Percentiles rank a stretch among this genome's conserved stretches.
Conservation (phyloP, 2,329 filamentous ascomycete genomes). For the Sporothrix phasma region DNA sequence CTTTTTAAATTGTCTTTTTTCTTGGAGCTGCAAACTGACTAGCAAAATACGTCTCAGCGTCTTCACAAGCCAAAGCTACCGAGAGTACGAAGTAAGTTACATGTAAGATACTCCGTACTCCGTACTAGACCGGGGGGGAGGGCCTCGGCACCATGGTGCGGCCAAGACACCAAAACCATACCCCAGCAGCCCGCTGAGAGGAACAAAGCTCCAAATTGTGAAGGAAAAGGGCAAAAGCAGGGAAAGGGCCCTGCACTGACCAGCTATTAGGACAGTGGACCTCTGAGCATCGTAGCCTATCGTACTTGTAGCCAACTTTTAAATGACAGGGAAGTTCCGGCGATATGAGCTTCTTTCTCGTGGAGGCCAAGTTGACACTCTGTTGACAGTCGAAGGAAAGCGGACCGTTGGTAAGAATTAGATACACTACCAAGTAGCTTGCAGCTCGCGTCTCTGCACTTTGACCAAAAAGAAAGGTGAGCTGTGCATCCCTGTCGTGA, state of each 20-base stretch:
- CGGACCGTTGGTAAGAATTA: no score
- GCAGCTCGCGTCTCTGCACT: slow-evolving; percentile 5
- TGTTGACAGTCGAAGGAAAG: neutral
- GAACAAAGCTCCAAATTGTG: neutral
- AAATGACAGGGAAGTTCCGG: neutral
- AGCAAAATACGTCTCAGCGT: neutral
- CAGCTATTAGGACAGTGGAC: no score
- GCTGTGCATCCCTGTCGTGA: slow-evolving; percentile 1
- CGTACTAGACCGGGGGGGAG: no score
- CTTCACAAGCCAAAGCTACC: slow-evolving; percentile 3
- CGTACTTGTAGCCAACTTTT: no score
- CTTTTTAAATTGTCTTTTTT: neutral
- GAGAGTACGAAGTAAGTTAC: no score
- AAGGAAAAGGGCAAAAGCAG: no score
- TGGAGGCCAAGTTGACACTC: neutral
- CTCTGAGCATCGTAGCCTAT: no score
- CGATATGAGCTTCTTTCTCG: neutral
- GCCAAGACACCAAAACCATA: neutral
- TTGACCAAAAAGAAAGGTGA: slow-evolving; percentile 10
- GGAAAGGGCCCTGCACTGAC: neutral
- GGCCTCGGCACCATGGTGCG: neutral
- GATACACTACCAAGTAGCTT: neutral
- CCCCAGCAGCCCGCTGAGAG: neutral
- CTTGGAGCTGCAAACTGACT: no score
- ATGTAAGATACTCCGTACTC: no score